phyloP scores from a whole-genome alignment of 2,329 filamentous ascomycete genomes.

The Fusarium lateritium region DNA sequence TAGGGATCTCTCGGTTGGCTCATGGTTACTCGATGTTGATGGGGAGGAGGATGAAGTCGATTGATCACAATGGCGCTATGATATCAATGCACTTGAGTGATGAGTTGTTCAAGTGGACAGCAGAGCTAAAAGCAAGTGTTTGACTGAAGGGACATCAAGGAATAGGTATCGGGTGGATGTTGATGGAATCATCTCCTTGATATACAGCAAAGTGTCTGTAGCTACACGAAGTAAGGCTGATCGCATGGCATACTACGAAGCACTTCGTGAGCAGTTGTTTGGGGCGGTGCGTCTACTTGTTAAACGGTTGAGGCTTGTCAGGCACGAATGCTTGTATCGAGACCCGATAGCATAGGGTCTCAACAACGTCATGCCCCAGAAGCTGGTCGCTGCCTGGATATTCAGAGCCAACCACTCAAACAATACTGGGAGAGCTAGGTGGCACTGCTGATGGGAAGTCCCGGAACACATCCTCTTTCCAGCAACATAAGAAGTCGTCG shows the following conservation, averaged over 20 bases:
- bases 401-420: conserved; percentile 7
- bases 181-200: not conserved
- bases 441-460: conserved; percentile 4
- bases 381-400: conserved; percentile 23
- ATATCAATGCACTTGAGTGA: not conserved
- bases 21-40: not conserved
- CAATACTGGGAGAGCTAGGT: conserved; percentile 1
- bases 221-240: conserved; percentile 10
- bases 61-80: not conserved
- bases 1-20: not conserved
- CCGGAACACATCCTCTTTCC: not conserved
- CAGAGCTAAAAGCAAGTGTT: not conserved
- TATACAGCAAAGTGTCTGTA: not conserved
- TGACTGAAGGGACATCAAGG: not conserved
- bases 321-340: conserved; percentile 4
- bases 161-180: not conserved
- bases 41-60: not conserved
- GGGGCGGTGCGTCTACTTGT: not conserved
- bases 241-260: conserved; percentile 18
- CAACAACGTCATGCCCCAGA: not conserved
- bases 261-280: not conserved
- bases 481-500: not conserved
- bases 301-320: not conserved
- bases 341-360: not conserved
- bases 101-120: not conserved